A percentile compares a stretch with the other conserved stretches of the same genome.
These are phyloP conservation scores for Hanseniaspora lachancei DNA, from an alignment of 805 yeast genomes.

Conservation along the genomic window DNA sequence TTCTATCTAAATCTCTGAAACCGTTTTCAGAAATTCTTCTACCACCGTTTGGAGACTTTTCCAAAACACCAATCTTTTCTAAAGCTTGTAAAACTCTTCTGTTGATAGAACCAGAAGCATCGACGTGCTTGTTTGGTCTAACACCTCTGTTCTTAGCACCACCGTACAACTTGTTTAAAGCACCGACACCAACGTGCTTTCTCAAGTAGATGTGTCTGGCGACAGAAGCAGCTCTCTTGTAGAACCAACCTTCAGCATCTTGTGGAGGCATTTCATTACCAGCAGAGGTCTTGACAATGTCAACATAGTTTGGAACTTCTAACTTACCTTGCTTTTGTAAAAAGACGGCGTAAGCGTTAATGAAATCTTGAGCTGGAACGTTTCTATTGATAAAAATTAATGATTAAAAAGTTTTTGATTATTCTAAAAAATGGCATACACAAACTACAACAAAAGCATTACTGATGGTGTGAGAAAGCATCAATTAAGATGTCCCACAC, in stretches of 20 bases:
- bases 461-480: neutral
- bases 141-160: slow-evolving; percentile 98
- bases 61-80: slow-evolving; percentile 95
- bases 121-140: slow-evolving; percentile 96
- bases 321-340: slow-evolving; percentile 99
- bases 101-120: slow-evolving; percentile 98
- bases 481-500: neutral
- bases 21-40: slow-evolving; percentile 99
- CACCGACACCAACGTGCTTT: slow-evolving; percentile 99
- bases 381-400: slow-evolving; percentile 46
- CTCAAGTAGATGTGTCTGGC: slow-evolving; percentile 99
- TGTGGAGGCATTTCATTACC: slow-evolving; percentile 99
- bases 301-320: slow-evolving; percentile 99
- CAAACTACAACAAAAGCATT: neutral
- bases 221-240: slow-evolving; percentile 99
- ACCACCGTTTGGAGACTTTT: slow-evolving; percentile 95
- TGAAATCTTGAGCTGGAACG: slow-evolving; percentile 99
- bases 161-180: slow-evolving; percentile 97
- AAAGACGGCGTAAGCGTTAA: slow-evolving; percentile 98
- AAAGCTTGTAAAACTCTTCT: slow-evolving; percentile 96
- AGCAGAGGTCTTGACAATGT: slow-evolving; percentile 96
- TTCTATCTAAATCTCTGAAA: slow-evolving; percentile 99
- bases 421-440: neutral
- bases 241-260: slow-evolving; percentile 99
- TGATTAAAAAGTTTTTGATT: slow-evolving; percentile 17